Evolutionary conservation across 106 monocot species (phyloP).

Genomic region (Allium cepa): DNA sequence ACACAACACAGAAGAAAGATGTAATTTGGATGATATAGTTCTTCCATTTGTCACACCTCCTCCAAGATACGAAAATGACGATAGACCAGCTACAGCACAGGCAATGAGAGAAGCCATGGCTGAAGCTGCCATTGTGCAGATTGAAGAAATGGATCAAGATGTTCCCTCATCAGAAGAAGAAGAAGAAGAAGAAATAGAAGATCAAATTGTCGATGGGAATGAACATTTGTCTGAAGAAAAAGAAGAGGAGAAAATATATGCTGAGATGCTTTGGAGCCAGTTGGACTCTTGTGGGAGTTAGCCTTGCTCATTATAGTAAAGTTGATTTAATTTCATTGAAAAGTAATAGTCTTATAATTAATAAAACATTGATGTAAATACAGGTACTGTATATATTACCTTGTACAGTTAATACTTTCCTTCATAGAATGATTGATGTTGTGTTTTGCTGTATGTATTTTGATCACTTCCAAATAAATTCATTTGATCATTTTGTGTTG

Average conservation of each 20-base stretch:
- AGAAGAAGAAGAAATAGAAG: slow-evolving; percentile 25
- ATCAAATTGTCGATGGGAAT: slow-evolving; percentile 19
- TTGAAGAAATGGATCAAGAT: slow-evolving; percentile 37
- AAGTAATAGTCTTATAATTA: too few species aligned
- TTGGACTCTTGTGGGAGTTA: slow-evolving; percentile 43
- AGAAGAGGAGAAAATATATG: slow-evolving; percentile 81
- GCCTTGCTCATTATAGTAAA: neutral
- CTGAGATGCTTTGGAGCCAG: slow-evolving; percentile 91
- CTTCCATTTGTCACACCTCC: slow-evolving; percentile 78
- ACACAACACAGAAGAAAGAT: neutral
- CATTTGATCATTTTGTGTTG: too few species aligned
- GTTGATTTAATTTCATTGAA: too few species aligned
- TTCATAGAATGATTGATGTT: too few species aligned
- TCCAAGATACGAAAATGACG: slow-evolving; percentile 46
- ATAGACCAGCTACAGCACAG: slow-evolving; percentile 63
- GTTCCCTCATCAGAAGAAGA: neutral
- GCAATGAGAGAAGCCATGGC: slow-evolving; percentile 65
- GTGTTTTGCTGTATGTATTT: too few species aligned
- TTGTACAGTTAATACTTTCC: too few species aligned
- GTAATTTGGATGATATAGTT: slow-evolving; percentile 37
- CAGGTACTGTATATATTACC: too few species aligned
- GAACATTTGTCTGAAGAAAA: slow-evolving; percentile 39
- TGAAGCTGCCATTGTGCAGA: slow-evolving; percentile 18
- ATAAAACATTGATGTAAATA: too few species aligned
- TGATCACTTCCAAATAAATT: too few species aligned